Base-by-base conservation (phyloP, 2,329 filamentous ascomycete genomes). In the Leptoxyphium fumago region DNA sequence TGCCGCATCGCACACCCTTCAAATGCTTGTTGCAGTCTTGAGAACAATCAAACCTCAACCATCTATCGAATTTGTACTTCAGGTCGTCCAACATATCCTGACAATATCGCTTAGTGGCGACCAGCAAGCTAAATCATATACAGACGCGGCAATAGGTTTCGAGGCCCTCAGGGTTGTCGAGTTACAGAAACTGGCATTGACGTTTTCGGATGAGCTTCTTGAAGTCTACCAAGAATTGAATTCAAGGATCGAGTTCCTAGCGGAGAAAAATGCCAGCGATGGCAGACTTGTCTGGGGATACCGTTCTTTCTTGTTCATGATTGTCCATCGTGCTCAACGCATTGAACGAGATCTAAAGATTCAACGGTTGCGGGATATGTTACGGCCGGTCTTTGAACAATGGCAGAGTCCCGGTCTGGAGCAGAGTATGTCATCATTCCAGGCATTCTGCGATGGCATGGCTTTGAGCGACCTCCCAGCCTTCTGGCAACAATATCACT, bases 281-380 rank as follows among this genome's bases (percentile, higher is more conserved):
- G 82, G 89, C 55, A 86, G 88, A 57, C 77, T 88, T 29, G 78
- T 84, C 45, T 80, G 91, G 56, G 85, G 88, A 1, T 88, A 93
- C 55, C 84, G 80, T 53, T 89, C 87, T 9, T 89, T 96, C 50
- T 71, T 96, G 1, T 93, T 98, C 60, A 91, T 94, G 46, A 91
- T 98, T 49, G 81, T 82, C 54, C 89, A 96, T 62, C 85, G 91
- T 47, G 80, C 86, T 30, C 80, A 73, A 17, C 79, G 78, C 38
- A 72, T 96, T 29, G 81, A 93, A 51, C 72, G 74, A 14, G 70
- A 71, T n/a, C 65, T 77, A 30, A 83, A 88, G 46, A 71, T 88
- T 43, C 70, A 77, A 45, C 81, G 85, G 46, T 68, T 98, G 28
- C 69, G 77, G 44, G 73, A 75, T 11, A 94, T 96, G 60, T 72